Base-by-base conservation (phyloP, 1,139 yeast species). In the Hyphopichia wangnamkhiaoensis region DNA sequence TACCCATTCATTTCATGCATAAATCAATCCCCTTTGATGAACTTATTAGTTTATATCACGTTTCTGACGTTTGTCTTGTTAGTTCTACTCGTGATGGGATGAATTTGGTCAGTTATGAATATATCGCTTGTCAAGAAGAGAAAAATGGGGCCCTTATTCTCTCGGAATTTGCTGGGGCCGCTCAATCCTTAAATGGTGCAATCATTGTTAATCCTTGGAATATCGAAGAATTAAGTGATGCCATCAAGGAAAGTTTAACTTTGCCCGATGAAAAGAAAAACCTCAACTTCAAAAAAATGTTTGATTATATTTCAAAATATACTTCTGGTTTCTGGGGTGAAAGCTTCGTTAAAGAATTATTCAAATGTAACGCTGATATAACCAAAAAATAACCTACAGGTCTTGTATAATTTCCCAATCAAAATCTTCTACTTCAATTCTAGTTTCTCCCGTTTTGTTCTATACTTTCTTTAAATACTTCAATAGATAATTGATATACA, bases 111-210 rank as follows among this genome's bases (percentile, higher is more conserved):
- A 82, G 94, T 40, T 93, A 89, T 59, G 99, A 93, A 65, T 93
- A 93, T 63, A 89, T 94, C 55, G 97, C 98, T 1, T 91, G 98
- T 58, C 99, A 93, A 62, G 80, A 86, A 50, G 83, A 83, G 36
- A 82, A 82, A 43, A 84, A 89, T 48, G 99, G 99, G 7, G 81
- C 89, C 3, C 72, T 93, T 50, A 85, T 93, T 36, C 66, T 93
- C 45, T 84, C 95, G 34, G 99, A 93, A 63, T 93, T 93, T 67
- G 95, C 98, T 0, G 99, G 99, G 35, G 98, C 98, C n/a, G 98
- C 98, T 0, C 99, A 93, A 65, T 84, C 95, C 1, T 71, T 93
- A 47, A 93, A 93, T 57, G 98, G 99, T 19, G 90, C 96, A 1
- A 63, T 93, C 17, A 82, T 93, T 45, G 96, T 93, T 24, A 93